Evolutionary conservation across 2,329 filamentous ascomycete species (phyloP).

Genomic region (Scytalidium sp.): DNA sequence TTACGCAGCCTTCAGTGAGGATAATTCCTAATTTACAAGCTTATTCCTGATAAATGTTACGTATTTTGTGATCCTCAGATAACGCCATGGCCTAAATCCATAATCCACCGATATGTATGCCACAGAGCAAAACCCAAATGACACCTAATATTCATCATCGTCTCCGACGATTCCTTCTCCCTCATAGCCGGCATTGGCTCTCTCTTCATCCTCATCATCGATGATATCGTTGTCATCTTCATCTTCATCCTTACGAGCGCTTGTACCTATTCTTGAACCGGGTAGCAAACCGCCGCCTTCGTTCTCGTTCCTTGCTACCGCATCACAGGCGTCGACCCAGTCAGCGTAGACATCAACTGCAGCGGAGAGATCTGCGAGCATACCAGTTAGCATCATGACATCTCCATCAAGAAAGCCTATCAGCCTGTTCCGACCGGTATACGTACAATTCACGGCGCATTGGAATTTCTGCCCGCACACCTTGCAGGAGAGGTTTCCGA

Average conservation of each 20-base stretch:
- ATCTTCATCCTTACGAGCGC: conserved; percentile 23
- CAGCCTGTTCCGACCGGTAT: neutral
- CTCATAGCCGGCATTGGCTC: conserved; percentile 44
- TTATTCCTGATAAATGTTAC: neutral
- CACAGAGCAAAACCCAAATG: neutral
- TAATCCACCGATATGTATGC: neutral
- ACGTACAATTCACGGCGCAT: conserved; percentile 85
- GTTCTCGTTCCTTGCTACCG: conserved; percentile 61
- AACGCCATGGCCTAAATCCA: conserved; percentile 5
- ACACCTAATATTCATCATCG: conserved; percentile 46
- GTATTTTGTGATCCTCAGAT: neutral
- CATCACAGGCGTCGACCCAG: conserved; percentile 93
- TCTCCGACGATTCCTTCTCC: conserved; percentile 52
- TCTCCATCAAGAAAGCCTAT: neutral
- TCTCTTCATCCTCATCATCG: conserved; percentile 46
- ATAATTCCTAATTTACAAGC: neutral
- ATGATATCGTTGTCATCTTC: conserved; percentile 30
- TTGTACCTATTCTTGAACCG: conserved; percentile 6
- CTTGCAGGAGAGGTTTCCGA: conserved; percentile 85
- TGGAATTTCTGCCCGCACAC: conserved; percentile 93
- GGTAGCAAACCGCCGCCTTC: conserved; percentile 24
- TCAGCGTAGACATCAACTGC: conserved; percentile 95
- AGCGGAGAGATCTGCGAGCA: conserved; percentile 70
- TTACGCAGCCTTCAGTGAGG: neutral
- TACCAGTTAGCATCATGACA: conserved; percentile 2